Conservation (phyloP, 2,329 filamentous ascomycete genomes). For the Xylaria sp. region DNA sequence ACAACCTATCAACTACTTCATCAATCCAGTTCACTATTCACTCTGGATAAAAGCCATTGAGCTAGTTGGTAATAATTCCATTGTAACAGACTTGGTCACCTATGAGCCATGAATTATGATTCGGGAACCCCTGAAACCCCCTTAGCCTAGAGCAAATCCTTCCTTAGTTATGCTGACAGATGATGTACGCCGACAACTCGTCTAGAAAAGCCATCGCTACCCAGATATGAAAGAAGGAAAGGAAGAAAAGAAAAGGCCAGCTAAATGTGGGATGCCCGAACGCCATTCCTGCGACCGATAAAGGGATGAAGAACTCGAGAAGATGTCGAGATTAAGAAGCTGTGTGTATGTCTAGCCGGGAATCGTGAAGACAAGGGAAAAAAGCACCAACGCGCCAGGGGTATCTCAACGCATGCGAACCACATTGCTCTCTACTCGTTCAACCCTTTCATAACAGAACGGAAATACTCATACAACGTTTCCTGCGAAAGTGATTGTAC, state of each 20-base stretch:
- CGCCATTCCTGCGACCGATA: constrained; percentile 2
- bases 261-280: background rate
- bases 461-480: constrained; percentile 21
- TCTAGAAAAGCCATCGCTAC: constrained; percentile 5
- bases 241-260: background rate
- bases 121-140: background rate
- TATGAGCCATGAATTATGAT: constrained; percentile 7
- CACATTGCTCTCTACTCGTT: constrained; percentile 18
- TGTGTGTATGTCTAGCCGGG: background rate
- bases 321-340: constrained; percentile 4
- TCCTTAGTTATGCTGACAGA: background rate
- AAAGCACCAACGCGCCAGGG: constrained; percentile 23
- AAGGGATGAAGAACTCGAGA: background rate
- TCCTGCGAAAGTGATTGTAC: constrained; percentile 6
- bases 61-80: too few species aligned
- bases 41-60: too few species aligned
- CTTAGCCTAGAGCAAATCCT: background rate
- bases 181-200: constrained; percentile 8
- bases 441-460: constrained; percentile 14
- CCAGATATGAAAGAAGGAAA: background rate
- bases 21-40: too few species aligned
- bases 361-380: background rate
- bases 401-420: constrained; percentile 25
- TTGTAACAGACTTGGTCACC: background rate
- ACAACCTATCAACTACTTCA: too few species aligned